Evolutionary conservation across 2,329 filamentous ascomycete species (phyloP).

Genomic region (Passalora sequoiae): DNA sequence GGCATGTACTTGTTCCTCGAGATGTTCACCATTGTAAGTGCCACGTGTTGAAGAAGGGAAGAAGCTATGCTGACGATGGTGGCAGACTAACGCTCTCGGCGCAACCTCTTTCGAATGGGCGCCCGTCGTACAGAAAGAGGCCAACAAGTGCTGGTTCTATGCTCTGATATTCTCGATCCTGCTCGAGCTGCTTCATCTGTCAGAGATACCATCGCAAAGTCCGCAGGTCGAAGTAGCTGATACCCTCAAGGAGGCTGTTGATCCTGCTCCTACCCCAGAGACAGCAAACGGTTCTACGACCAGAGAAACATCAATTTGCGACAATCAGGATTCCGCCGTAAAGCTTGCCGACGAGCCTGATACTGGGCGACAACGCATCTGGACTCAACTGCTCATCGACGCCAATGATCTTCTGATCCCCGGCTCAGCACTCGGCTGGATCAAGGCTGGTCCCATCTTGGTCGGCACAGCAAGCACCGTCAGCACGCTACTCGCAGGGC

Average conservation of each 20-base stretch:
- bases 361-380: constrained; percentile 7
- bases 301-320: neutral
- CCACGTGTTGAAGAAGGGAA: neutral
- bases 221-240: neutral
- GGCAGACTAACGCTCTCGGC: constrained; percentile 46
- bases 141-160: constrained; percentile 66
- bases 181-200: constrained; percentile 41
- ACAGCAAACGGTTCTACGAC: neutral
- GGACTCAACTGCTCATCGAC: constrained; percentile 52
- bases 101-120: constrained; percentile 43
- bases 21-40: constrained; percentile 56
- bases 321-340: neutral
- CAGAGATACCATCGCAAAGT: constrained; percentile 5
- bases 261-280: neutral
- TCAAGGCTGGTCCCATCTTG: constrained; percentile 46
- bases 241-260: neutral
- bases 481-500: constrained; percentile 57
- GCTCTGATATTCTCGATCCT: constrained; percentile 50
- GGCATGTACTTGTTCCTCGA: constrained; percentile 66
- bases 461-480: constrained; percentile 57
- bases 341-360: neutral
- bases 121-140: constrained; percentile 51
- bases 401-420: constrained; percentile 60
- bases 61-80: neutral
- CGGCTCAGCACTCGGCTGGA: constrained; percentile 56